These are phyloP conservation scores for Penicillium lagena DNA, from an alignment of 495 filamentous ascomycete species.

Conservation along the genomic window DNA sequence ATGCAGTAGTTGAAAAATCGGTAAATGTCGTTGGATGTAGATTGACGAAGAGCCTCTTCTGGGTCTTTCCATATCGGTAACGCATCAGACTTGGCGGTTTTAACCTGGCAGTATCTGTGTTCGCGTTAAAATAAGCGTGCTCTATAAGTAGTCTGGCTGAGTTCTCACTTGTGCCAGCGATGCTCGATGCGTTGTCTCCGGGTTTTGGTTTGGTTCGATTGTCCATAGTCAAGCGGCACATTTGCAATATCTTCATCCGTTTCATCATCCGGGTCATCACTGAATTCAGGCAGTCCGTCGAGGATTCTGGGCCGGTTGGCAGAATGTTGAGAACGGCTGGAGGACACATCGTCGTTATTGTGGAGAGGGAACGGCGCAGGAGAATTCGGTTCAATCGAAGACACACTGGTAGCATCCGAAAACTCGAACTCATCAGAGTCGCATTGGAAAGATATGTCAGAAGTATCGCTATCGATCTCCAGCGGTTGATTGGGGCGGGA, in stretches of 20 bases:
- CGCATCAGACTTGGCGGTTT: slow-evolving; percentile 4
- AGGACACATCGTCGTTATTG: not conserved
- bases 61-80: slow-evolving; percentile 7
- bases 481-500: slow-evolving; percentile 1
- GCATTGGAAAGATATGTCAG: slow-evolving; percentile 3
- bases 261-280: slow-evolving; percentile 15
- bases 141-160: not conserved
- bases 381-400: slow-evolving; percentile 1
- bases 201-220: slow-evolving; percentile 11
- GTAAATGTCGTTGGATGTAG: slow-evolving; percentile 8
- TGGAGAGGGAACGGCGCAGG: slow-evolving; percentile 1
- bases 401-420: not conserved
- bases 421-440: slow-evolving; percentile 4
- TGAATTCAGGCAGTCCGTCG: slow-evolving; percentile 5
- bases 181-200: slow-evolving; percentile 9
- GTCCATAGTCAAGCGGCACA: slow-evolving; percentile 17
- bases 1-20: slow-evolving; percentile 15
- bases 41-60: slow-evolving; percentile 4
- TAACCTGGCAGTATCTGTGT: slow-evolving; percentile 6
- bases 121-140: not conserved
- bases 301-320: not conserved
- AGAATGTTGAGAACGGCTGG: not conserved
- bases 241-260: slow-evolving; percentile 14
- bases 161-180: slow-evolving; percentile 15
- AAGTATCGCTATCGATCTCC: slow-evolving; percentile 3